Conservation (phyloP, 352 stramenopile species). For the Chrysophaeum taylorii region DNA sequence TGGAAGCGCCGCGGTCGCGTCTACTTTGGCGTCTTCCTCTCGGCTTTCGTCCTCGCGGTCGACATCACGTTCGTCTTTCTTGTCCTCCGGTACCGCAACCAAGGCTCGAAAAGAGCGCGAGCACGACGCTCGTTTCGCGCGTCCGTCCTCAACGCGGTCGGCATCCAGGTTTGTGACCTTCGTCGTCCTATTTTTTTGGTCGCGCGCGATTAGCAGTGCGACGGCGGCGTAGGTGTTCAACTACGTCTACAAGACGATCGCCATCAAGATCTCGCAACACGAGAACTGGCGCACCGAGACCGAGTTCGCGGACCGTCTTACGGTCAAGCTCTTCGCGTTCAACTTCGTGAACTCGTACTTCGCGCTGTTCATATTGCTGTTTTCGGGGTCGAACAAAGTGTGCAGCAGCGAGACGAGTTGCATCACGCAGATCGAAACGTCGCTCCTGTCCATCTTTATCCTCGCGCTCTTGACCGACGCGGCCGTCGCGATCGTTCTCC, state of each 20-base stretch:
- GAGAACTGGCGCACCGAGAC: slow-evolving; percentile 13
- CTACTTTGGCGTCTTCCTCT: background rate
- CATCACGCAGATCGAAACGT: background rate
- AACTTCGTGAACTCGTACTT: slow-evolving; percentile 12
- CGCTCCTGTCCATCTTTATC: background rate
- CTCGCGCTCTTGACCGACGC: background rate
- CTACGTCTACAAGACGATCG: background rate
- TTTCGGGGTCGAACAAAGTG: background rate
- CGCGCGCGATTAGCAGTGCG: too few relatives aligned
- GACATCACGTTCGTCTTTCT: background rate
- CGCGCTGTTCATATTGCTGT: background rate
- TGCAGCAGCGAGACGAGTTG: background rate
- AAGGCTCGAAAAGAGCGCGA: too few relatives aligned
- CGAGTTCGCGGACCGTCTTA: background rate
- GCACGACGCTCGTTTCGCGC: too few relatives aligned
- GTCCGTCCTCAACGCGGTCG: background rate
- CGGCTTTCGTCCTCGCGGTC: background rate
- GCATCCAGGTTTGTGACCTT: too few relatives aligned
- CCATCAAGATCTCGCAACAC: background rate
- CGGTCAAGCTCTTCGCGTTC: background rate
- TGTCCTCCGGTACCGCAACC: background rate
- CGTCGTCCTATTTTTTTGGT: too few relatives aligned
- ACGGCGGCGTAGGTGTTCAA: too few relatives aligned
- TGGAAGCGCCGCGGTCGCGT: background rate
- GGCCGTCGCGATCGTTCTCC: background rate